Evolutionary conservation across 352 stramenopile genomes (phyloP).

Genomic region (Globisporangium paddicum): DNA sequence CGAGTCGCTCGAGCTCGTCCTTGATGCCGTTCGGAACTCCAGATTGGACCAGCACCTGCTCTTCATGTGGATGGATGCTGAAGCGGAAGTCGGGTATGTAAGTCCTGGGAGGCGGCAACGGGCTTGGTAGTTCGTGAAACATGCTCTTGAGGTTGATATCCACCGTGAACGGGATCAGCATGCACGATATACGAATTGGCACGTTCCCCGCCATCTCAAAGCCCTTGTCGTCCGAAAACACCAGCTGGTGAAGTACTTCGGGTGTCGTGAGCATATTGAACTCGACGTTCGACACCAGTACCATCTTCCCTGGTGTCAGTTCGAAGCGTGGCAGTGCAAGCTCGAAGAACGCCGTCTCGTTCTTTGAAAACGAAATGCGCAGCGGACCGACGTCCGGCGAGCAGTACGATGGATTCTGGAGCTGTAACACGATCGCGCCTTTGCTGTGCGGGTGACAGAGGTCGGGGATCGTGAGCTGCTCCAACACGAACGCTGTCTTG

Average conservation of each 20-base stretch:
- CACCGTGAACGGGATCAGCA: slow-evolving; percentile 72
- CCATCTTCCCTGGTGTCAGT: slow-evolving; percentile 42
- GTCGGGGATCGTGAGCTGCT: slow-evolving; percentile 61
- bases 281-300: slow-evolving; percentile 35
- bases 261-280: slow-evolving; percentile 48
- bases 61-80: not conserved
- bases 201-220: slow-evolving; percentile 46
- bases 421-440: slow-evolving; percentile 47
- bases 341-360: slow-evolving; percentile 40
- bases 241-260: slow-evolving; percentile 38
- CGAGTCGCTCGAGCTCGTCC: slow-evolving; percentile 44
- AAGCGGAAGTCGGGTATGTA: not conserved
- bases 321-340: slow-evolving; percentile 49
- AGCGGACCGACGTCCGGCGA: slow-evolving; percentile 53
- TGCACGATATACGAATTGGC: slow-evolving; percentile 54
- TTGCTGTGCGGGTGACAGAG: slow-evolving; percentile 52
- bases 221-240: slow-evolving; percentile 34
- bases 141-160: slow-evolving; percentile 49
- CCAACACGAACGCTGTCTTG: slow-evolving; percentile 52
- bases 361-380: slow-evolving; percentile 48
- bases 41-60: not conserved
- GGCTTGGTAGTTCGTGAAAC: slow-evolving; percentile 13
- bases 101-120: not conserved
- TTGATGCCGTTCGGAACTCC: slow-evolving; percentile 35
- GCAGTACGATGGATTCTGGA: slow-evolving; percentile 80